phyloP scores from a whole-genome alignment of 2,329 filamentous ascomycete species.

The Calonectria honghensis region DNA sequence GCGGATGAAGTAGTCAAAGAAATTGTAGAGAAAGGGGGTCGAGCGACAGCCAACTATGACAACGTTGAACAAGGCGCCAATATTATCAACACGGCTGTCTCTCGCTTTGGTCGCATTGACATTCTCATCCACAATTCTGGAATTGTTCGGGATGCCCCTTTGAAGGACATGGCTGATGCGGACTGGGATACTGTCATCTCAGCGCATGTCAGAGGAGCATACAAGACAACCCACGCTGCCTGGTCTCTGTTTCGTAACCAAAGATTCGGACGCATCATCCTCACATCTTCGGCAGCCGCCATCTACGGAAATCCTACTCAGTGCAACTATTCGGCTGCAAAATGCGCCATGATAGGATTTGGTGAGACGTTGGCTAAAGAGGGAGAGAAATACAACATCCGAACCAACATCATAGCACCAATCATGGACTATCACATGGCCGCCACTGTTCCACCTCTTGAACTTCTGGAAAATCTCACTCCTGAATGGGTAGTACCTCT shows the following conservation, averaged over 20 bases:
- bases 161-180: slow-evolving; percentile 98
- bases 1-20: slow-evolving; percentile 89
- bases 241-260: slow-evolving; percentile 99
- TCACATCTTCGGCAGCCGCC: slow-evolving; percentile 95
- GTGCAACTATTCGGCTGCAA: slow-evolving; percentile 97
- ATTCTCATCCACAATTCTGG: slow-evolving; percentile 98
- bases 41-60: slow-evolving; percentile 98
- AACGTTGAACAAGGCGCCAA: slow-evolving; percentile 92
- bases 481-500: slow-evolving; percentile 97
- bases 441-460: slow-evolving; percentile 93
- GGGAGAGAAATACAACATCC: slow-evolving; percentile 97
- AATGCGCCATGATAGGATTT: slow-evolving; percentile 95
- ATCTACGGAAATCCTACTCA: slow-evolving; percentile 97
- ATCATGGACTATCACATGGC: slow-evolving; percentile 97
- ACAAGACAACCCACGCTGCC: slow-evolving; percentile 94
- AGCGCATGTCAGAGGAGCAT: slow-evolving; percentile 93
- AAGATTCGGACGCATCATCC: slow-evolving; percentile 97
- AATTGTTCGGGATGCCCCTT: slow-evolving; percentile 94
- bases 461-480: slow-evolving; percentile 88
- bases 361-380: slow-evolving; percentile 98
- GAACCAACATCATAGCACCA: slow-evolving; percentile 94
- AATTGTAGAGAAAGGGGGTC: slow-evolving; percentile 91
- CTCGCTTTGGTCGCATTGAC: slow-evolving; percentile 90
- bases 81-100: slow-evolving; percentile 92
- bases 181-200: slow-evolving; percentile 97